Evolutionary conservation across 441 rosid species (phyloP).

Genomic region (Brassica balearica): DNA sequence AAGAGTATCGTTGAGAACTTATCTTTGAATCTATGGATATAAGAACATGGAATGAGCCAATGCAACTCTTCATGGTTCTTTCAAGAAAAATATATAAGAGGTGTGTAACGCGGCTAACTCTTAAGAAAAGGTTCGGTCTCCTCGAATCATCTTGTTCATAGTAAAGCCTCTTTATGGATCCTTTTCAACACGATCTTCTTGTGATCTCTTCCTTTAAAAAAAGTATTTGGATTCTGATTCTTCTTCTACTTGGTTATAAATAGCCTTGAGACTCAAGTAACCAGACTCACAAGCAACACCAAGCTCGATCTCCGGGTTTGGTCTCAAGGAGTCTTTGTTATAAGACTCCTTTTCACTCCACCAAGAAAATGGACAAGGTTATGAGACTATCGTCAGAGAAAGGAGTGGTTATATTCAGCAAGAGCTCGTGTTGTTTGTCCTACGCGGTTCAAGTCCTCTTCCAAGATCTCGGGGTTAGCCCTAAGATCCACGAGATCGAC

Average conservation of each 20-base stretch:
- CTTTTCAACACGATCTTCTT: constrained; percentile 1
- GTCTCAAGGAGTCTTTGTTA: neutral
- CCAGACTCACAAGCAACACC: constrained; percentile 11
- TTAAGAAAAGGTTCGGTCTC: neutral
- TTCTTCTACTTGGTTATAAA: neutral
- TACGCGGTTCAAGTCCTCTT: constrained; percentile 80
- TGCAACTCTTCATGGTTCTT: constrained; percentile 1
- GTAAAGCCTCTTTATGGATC: neutral
- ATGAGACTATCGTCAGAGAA: neutral
- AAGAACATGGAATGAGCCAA: neutral
- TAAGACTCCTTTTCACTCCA: neutral
- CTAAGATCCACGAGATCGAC: constrained; percentile 73
- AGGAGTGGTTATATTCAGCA: constrained; percentile 30
- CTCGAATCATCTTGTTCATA: constrained; percentile 1
- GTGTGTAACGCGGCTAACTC: neutral
- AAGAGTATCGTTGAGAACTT: neutral
- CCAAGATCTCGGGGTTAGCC: constrained; percentile 81
- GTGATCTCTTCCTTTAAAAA: neutral
- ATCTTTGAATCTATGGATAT: neutral
- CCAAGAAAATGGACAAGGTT: neutral
- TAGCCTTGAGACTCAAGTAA: neutral
- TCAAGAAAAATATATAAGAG: neutral
- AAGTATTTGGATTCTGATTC: constrained; percentile 10
- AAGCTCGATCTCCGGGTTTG: constrained; percentile 8
- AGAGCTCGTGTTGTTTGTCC: constrained; percentile 87